Conservation (phyloP, 768 basidiomycete genomes). For the Lactarius pseudohatsudake region DNA sequence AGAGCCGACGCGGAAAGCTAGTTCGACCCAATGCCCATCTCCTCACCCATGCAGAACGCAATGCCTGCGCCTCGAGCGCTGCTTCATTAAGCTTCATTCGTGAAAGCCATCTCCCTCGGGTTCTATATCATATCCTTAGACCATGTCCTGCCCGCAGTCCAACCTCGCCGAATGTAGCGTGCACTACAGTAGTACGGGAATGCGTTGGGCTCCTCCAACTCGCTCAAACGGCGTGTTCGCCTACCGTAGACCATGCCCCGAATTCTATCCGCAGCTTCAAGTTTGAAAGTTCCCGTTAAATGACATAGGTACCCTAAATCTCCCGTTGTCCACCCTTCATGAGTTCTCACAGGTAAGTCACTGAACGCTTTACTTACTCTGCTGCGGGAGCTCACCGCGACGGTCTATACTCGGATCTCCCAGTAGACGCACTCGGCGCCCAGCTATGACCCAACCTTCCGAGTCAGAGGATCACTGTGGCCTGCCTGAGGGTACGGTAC, state of each 20-base stretch:
- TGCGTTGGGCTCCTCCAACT: neutral
- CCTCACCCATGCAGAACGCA: no score
- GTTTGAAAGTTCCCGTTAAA: neutral
- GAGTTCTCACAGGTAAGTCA: neutral
- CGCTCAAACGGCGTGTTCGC: neutral
- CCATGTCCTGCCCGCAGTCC: no score
- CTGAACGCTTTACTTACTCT: neutral
- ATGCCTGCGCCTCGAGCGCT: no score
- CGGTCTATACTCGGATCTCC: neutral
- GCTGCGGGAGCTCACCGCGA: neutral
- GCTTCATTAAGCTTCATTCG: no score
- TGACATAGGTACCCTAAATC: neutral
- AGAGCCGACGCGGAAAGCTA: no score
- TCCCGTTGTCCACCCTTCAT: neutral
- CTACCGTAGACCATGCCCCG: neutral
- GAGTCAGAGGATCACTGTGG: neutral
- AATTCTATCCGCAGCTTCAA: neutral
- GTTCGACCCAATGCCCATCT: no score
- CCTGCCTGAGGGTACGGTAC: neutral
- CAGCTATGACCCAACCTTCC: neutral
- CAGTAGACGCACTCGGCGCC: neutral
- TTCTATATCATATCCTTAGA: no score
- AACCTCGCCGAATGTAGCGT: neutral
- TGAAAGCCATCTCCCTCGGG: no score
- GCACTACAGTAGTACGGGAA: neutral